These are phyloP conservation scores for Botryotinia convoluta DNA, from an alignment of 2,329 filamentous ascomycete genomes.

Conservation along the genomic window DNA sequence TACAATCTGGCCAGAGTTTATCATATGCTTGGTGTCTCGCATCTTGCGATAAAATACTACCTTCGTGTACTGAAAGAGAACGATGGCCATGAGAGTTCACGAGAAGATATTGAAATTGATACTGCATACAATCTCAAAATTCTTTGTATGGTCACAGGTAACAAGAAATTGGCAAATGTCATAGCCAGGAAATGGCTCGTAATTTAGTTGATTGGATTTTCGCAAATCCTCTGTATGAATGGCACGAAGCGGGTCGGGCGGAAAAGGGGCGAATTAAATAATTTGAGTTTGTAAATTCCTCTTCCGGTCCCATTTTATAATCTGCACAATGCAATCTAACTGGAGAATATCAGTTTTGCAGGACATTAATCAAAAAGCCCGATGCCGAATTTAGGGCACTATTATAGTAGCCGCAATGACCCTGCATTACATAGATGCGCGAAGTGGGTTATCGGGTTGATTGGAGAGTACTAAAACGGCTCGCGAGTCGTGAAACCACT, in stretches of 20 bases:
- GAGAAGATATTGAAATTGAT: slow-evolving; percentile 63
- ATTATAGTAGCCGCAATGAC: slow-evolving; percentile 13
- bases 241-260: neutral
- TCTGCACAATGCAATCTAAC: neutral
- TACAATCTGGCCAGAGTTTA: slow-evolving; percentile 78
- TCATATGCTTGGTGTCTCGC: slow-evolving; percentile 69
- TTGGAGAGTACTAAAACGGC: neutral
- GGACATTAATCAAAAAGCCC: neutral
- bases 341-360: neutral
- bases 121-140: slow-evolving; percentile 72
- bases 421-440: neutral
- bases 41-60: slow-evolving; percentile 74
- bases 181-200: slow-evolving; percentile 60
- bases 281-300: slow-evolving; percentile 1
- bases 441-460: neutral
- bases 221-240: neutral
- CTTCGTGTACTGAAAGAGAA: slow-evolving; percentile 46
- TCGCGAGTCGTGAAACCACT: neutral
- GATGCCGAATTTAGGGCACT: neutral
- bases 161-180: slow-evolving; percentile 56
- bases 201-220: slow-evolving; percentile 25
- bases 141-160: slow-evolving; percentile 63
- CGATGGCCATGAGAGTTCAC: slow-evolving; percentile 22
- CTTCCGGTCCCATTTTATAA: neutral
- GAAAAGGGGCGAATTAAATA: neutral